Conservation (phyloP, 345 rosid species). For the Heritiera fomes region DNA sequence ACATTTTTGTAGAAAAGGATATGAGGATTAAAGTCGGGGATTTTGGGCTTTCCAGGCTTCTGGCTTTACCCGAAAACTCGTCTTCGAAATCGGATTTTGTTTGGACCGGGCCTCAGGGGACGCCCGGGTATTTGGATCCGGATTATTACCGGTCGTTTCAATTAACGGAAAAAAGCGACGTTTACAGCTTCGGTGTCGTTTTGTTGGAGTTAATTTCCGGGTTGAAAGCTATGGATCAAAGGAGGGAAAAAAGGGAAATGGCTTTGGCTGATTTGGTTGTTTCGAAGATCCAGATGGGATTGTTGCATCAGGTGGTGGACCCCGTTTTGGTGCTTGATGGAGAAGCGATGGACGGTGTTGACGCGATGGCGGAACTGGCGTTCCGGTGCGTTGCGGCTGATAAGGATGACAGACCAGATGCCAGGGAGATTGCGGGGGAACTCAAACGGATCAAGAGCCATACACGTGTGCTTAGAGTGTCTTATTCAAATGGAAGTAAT, state of each 20-base stretch:
- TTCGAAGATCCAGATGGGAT: slow-evolving; percentile 77
- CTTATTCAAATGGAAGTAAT: slow-evolving; percentile 18
- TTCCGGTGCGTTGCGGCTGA: slow-evolving; percentile 89
- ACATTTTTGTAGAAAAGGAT: slow-evolving; percentile 82
- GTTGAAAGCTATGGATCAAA: slow-evolving; percentile 80
- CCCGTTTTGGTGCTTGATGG: slow-evolving; percentile 45
- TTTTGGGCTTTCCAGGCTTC: slow-evolving; percentile 80
- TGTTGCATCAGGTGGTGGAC: slow-evolving; percentile 68
- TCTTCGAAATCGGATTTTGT: slow-evolving; percentile 62
- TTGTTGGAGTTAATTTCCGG: slow-evolving; percentile 83
- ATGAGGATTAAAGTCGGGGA: slow-evolving; percentile 87
- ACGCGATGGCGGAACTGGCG: slow-evolving; percentile 86
- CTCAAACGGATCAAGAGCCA: slow-evolving; percentile 56
- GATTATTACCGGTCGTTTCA: slow-evolving; percentile 89
- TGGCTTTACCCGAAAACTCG: slow-evolving; percentile 50
- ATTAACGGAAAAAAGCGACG: slow-evolving; percentile 89
- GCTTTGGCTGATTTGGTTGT: slow-evolving; percentile 83
- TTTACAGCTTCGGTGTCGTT: slow-evolving; percentile 86
- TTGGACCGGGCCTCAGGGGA: slow-evolving; percentile 94
- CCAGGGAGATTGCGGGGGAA: slow-evolving; percentile 77
- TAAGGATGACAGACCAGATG: slow-evolving; percentile 88
- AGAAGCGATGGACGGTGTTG: slow-evolving; percentile 47
- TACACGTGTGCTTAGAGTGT: slow-evolving; percentile 36
- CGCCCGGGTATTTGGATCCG: slow-evolving; percentile 92
- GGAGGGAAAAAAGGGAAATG: slow-evolving; percentile 74